Base-by-base conservation (phyloP, 352 stramenopile species). In the Blastocystis sp. region DNA sequence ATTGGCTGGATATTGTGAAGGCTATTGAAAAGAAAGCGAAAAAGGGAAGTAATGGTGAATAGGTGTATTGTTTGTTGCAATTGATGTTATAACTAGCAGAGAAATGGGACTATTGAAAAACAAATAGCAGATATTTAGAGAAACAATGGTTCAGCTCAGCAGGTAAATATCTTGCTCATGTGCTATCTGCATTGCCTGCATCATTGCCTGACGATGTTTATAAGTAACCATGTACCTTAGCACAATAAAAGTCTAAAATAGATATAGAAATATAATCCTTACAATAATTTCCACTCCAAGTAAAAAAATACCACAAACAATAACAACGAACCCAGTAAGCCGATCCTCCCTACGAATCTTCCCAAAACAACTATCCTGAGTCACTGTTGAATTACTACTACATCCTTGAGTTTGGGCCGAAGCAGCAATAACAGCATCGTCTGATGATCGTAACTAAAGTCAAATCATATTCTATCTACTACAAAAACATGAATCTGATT, bases 1-100 rank as follows among this genome's bases (percentile, higher is more conserved):
- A 84, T 60, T 84, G 73, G 73, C 33, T 68, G 5, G 44, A 42
- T 24, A 84, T 84, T 27, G 53, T 68, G 15, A 66, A 68, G 15
- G 35, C n/a, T 24, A 44, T 84, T 37, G 73, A 84, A 42, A 13
- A 75, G 48, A 75, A 44, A 27, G 48, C 37, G 17, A 35, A 75
- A 9, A 48, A 48, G 9, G n/a, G n/a, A n/a, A n/a, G n/a, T n/a
- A n/a, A n/a, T n/a, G n/a, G n/a, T n/a, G n/a, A n/a, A n/a, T n/a
- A n/a, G n/a, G n/a, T 48, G 40, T 48, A 48, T 48, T 48, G 40
- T 48, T n/a, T 48, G 40, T 48, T 48, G 40, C 40, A 48, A 48
- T 48, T 9, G 40, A 48, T n/a, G n/a, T n/a, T n/a, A n/a, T n/a
- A n/a, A n/a, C n/a, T n/a, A n/a, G n/a, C n/a, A n/a, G n/a, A n/a